phyloP scores from a whole-genome alignment of 2,329 filamentous ascomycete genomes.

The Nannizziopsis arthrosporioides region DNA sequence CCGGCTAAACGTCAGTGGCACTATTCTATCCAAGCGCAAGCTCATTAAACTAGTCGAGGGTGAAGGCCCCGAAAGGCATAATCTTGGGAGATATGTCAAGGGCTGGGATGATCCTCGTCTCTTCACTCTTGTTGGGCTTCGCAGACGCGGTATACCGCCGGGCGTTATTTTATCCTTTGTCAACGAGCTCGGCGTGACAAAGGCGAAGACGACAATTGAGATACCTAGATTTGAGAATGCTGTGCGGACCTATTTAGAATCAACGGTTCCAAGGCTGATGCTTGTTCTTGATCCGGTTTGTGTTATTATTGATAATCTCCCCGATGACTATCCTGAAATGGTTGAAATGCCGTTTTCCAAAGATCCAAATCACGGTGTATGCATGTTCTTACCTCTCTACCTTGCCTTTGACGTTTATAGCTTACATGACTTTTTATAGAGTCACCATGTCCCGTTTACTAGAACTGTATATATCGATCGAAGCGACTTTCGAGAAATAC shows the following conservation, averaged over 20 bases:
- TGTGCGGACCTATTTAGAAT: slow-evolving; percentile 70
- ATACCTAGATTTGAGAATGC: slow-evolving; percentile 65
- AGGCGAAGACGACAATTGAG: slow-evolving; percentile 62
- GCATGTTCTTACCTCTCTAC: slow-evolving; percentile 7
- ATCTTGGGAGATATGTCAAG: slow-evolving; percentile 8
- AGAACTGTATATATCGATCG: slow-evolving; percentile 76
- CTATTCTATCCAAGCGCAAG: slow-evolving; percentile 69
- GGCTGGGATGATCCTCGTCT: slow-evolving; percentile 74
- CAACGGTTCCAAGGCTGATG: slow-evolving; percentile 72
- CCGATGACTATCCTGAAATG: slow-evolving; percentile 52
- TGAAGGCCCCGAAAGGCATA: too few species aligned
- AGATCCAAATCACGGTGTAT: slow-evolving; percentile 44
- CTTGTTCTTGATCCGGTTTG: slow-evolving; percentile 70
- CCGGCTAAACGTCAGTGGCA: slow-evolving; percentile 63
- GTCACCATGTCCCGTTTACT: slow-evolving; percentile 53
- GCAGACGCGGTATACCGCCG: slow-evolving; percentile 68
- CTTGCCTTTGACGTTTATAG: background rate
- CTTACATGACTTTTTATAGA: slow-evolving; percentile 14
- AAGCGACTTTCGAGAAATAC: slow-evolving; percentile 62
- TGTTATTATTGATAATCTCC: slow-evolving; percentile 63
- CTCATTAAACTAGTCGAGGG: slow-evolving; percentile 59
- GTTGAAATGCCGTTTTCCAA: slow-evolving; percentile 69
- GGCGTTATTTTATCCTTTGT: slow-evolving; percentile 75
- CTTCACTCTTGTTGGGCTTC: slow-evolving; percentile 68
- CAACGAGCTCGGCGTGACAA: slow-evolving; percentile 76